These are phyloP conservation scores for Alternaria longipes DNA, from an alignment of 2,329 filamentous ascomycete species.

Conservation along the genomic window DNA sequence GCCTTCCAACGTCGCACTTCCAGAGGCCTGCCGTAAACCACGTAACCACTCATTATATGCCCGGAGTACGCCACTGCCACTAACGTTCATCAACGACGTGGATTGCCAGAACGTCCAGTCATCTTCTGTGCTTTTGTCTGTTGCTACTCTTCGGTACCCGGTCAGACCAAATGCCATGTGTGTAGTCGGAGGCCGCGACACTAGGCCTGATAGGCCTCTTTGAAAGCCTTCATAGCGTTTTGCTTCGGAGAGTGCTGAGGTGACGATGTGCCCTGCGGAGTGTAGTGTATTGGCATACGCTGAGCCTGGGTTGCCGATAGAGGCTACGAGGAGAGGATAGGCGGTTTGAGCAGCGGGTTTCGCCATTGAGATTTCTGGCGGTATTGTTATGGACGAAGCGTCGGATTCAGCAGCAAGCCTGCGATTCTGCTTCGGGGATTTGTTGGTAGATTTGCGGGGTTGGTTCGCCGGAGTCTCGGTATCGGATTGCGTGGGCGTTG, in stretches of 20 bases:
- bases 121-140: slow-evolving; percentile 35
- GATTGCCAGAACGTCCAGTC: slow-evolving; percentile 76
- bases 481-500: slow-evolving; percentile 33
- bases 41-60: slow-evolving; percentile 68
- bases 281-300: slow-evolving; percentile 81
- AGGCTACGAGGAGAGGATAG: slow-evolving; percentile 76
- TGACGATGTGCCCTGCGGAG: slow-evolving; percentile 83
- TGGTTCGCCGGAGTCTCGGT: slow-evolving; percentile 17
- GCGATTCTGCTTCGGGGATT: slow-evolving; percentile 18
- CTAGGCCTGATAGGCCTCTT: slow-evolving; percentile 42
- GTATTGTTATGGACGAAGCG: not conserved
- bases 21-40: slow-evolving; percentile 14
- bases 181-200: slow-evolving; percentile 39
- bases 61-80: slow-evolving; percentile 73
- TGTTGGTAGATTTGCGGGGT: slow-evolving; percentile 26
- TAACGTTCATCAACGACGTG: slow-evolving; percentile 83
- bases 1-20: slow-evolving; percentile 41
- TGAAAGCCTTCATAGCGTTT: slow-evolving; percentile 45
- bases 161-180: slow-evolving; percentile 55
- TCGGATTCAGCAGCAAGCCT: not conserved
- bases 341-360: slow-evolving; percentile 40
- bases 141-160: slow-evolving; percentile 29
- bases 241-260: slow-evolving; percentile 56
- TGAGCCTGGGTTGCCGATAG: slow-evolving; percentile 80
- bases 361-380: slow-evolving; percentile 15